Evolutionary conservation across 1,284 basidiomycete genomes (phyloP).

Genomic region (Trametes polyzona): DNA sequence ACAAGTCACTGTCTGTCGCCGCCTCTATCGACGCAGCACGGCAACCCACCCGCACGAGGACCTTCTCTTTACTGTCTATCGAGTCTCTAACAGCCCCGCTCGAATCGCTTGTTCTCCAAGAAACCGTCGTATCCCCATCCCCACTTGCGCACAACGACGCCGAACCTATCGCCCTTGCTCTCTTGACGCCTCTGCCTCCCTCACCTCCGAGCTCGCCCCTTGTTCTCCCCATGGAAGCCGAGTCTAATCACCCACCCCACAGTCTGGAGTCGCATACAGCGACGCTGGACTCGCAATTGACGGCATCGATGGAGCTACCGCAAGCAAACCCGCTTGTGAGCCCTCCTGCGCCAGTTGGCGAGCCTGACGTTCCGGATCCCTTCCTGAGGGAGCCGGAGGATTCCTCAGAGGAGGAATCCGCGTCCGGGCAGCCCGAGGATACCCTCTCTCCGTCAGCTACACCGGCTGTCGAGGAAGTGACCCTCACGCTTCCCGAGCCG

Average conservation of each 20-base stretch:
- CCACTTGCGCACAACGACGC: background rate
- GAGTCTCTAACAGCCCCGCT: conserved; percentile 17
- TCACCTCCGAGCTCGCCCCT: background rate
- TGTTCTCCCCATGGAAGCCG: background rate
- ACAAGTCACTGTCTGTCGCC: background rate
- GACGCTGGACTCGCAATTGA: conserved; percentile 20
- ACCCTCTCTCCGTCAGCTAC: conserved; percentile 14
- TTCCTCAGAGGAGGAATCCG: conserved; percentile 29
- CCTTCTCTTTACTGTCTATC: background rate
- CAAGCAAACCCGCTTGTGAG: conserved; percentile 15
- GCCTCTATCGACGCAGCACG: background rate
- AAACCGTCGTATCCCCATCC: background rate
- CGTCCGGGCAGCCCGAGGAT: conserved; percentile 6
- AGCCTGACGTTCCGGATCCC: conserved; percentile 57
- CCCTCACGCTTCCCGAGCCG: conserved; percentile 26
- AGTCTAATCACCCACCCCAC: too few relatives aligned
- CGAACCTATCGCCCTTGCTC: background rate
- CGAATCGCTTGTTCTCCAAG: conserved; percentile 3
- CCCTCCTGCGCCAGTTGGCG: conserved; percentile 31
- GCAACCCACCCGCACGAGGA: background rate
- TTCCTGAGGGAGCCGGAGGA: conserved; percentile 41
- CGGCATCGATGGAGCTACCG: conserved; percentile 15
- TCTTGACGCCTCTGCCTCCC: background rate
- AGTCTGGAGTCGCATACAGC: conserved; percentile 13
- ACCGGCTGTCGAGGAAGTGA: conserved; percentile 31